Evolutionary conservation across 2,329 filamentous ascomycete genomes (phyloP).

Genomic region (Sporothrix pseudoabietina): DNA sequence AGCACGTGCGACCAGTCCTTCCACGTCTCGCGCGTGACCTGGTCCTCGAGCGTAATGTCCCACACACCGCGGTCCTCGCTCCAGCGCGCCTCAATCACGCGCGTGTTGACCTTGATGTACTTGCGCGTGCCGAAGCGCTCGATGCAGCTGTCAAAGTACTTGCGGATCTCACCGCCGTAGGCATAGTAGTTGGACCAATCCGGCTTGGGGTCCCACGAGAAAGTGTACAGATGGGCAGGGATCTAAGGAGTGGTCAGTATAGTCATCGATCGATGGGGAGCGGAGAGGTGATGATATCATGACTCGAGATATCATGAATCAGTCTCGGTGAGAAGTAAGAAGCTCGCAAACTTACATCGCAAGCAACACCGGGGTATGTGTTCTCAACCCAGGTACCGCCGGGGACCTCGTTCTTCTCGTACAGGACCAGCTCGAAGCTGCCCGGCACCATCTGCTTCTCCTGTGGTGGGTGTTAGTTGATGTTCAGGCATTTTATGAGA

Average conservation of each 20-base stretch:
- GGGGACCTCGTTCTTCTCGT: conserved; percentile 53
- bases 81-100: conserved; percentile 49
- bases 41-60: conserved; percentile 41
- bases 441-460: conserved; percentile 44
- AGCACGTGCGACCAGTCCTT: conserved; percentile 34
- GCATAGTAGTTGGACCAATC: conserved; percentile 42
- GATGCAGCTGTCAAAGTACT: conserved; percentile 42
- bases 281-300: background rate
- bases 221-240: conserved; percentile 46
- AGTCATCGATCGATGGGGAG: background rate
- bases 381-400: conserved; percentile 58
- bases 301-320: background rate
- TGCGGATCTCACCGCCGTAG: conserved; percentile 35
- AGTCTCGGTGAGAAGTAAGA: background rate
- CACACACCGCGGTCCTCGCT: conserved; percentile 47
- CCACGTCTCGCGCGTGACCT: conserved; percentile 34
- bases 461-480: conserved; percentile 19
- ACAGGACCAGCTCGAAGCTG: conserved; percentile 45
- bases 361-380: conserved; percentile 48
- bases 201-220: conserved; percentile 38
- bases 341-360: conserved; percentile 37
- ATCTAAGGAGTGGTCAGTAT: conserved; percentile 24
- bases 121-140: conserved; percentile 43
- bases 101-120: conserved; percentile 49
- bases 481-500: background rate